Evolutionary conservation across 1,139 yeast species (phyloP).

Genomic region (Lizanozyma gosingica): DNA sequence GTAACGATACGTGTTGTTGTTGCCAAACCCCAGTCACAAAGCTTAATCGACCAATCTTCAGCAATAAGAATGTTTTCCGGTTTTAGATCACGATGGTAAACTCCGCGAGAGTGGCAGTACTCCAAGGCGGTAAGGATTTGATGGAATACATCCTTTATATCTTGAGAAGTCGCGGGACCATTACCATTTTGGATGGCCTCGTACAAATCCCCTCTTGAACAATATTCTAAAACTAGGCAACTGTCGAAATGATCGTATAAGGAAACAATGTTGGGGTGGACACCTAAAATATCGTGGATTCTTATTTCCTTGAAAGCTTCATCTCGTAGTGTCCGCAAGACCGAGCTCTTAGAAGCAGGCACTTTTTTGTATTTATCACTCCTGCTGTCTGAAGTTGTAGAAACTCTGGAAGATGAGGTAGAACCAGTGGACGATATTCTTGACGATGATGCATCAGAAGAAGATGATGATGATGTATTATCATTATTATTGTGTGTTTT

Average conservation of each 20-base stretch:
- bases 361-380: not conserved
- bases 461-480: constrained; percentile 14
- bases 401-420: constrained; percentile 2
- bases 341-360: constrained; percentile 12
- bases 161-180: constrained; percentile 71
- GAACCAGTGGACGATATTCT: constrained; percentile 1
- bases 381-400: constrained; percentile 1
- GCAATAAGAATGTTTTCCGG: constrained; percentile 82
- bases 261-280: constrained; percentile 53
- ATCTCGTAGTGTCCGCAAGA: constrained; percentile 31
- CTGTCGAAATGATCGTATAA: constrained; percentile 73
- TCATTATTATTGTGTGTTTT: constrained; percentile 15
- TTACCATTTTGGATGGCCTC: constrained; percentile 81
- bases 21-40: constrained; percentile 92
- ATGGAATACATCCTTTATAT: constrained; percentile 63
- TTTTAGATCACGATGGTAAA: constrained; percentile 82
- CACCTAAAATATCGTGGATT: constrained; percentile 62
- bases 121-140: constrained; percentile 76
- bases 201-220: constrained; percentile 85
- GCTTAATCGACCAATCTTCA: constrained; percentile 71
- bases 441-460: constrained; percentile 23
- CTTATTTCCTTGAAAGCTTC: constrained; percentile 78
- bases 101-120: constrained; percentile 63
- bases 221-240: constrained; percentile 77
- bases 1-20: constrained; percentile 54